Evolutionary conservation across 371 early-diverging fungal genomes (phyloP).

Genomic region (Furculomyces boomerangus): DNA sequence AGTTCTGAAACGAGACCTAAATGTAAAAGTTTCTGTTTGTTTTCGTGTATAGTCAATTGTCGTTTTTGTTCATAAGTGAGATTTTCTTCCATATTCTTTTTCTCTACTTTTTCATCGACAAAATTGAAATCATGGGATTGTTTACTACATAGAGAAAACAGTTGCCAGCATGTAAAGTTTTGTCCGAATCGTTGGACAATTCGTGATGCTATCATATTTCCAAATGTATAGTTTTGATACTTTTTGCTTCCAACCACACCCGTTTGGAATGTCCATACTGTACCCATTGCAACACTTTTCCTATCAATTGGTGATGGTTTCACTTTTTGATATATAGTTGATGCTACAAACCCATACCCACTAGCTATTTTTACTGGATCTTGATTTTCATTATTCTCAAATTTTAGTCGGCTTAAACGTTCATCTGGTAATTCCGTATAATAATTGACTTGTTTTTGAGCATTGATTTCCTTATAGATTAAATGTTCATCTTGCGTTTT

Average conservation of each 20-base stretch:
- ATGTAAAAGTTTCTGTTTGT: constrained; percentile 18
- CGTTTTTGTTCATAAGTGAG: constrained; percentile 19
- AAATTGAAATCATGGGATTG: background rate
- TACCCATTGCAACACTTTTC: constrained; percentile 77
- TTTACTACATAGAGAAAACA: constrained; percentile 30
- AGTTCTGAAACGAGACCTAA: constrained; percentile 60
- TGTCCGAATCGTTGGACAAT: constrained; percentile 76
- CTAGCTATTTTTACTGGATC: too few species aligned
- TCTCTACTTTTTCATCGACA: background rate
- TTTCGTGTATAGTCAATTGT: constrained; percentile 18
- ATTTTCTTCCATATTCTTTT: background rate
- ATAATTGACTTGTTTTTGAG: too few species aligned
- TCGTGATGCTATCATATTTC: constrained; percentile 50
- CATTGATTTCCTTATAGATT: too few species aligned
- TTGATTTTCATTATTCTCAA: too few species aligned
- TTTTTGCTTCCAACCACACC: constrained; percentile 10
- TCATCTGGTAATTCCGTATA: too few species aligned
- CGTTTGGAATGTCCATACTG: constrained; percentile 61
- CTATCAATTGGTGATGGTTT: constrained; percentile 61
- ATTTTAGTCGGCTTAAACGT: too few species aligned
- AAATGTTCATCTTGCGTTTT: constrained; percentile 4
- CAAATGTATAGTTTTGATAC: constrained; percentile 24
- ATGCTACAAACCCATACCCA: background rate
- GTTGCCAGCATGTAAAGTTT: constrained; percentile 62
- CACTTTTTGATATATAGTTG: constrained; percentile 28